Evolutionary conservation across 768 basidiomycete species (phyloP).

Genomic region (Collybiopsis luxurians): DNA sequence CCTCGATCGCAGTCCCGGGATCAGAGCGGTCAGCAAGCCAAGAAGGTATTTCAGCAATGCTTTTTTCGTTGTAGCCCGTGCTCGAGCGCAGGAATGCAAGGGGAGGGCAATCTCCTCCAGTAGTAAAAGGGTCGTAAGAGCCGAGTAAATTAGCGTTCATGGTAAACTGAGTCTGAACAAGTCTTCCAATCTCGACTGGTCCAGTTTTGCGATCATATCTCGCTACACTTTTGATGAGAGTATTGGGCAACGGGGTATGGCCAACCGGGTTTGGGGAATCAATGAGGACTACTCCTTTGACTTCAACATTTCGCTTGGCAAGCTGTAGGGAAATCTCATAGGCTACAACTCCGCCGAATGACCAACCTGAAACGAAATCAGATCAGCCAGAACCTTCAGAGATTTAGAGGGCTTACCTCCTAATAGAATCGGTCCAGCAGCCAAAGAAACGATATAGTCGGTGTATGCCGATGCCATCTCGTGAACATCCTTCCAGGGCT

Average conservation of each 20-base stretch:
- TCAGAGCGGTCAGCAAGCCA: conserved; percentile 8
- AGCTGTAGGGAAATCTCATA: conserved; percentile 62
- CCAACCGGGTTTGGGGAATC: conserved; percentile 61
- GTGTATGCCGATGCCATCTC: conserved; percentile 57
- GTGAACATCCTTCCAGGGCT: conserved; percentile 44
- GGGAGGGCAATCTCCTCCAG: conserved; percentile 23
- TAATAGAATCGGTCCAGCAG: conserved; percentile 41
- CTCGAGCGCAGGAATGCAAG: conserved; percentile 54
- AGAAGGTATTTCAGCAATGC: conserved; percentile 34
- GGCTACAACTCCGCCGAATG: conserved; percentile 72
- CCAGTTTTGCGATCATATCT: conserved; percentile 25
- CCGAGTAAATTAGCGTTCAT: conserved; percentile 46
- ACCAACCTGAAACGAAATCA: conserved; percentile 54
- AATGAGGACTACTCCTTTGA: conserved; percentile 61
- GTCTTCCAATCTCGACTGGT: conserved; percentile 26
- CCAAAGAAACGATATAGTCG: conserved; percentile 31
- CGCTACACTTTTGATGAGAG: conserved; percentile 48
- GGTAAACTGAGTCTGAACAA: conserved; percentile 47
- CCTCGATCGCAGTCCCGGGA: background rate
- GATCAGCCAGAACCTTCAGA: background rate
- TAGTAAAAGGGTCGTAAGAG: conserved; percentile 37
- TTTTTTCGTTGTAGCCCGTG: conserved; percentile 31
- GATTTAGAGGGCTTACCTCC: conserved; percentile 48
- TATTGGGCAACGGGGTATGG: conserved; percentile 49
- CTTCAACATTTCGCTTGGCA: conserved; percentile 34